Percentiles rank a stretch among this genome's conserved stretches.
Conservation (phyloP, 2,329 filamentous ascomycete genomes). For the Ophiocordyceps australis region DNA sequence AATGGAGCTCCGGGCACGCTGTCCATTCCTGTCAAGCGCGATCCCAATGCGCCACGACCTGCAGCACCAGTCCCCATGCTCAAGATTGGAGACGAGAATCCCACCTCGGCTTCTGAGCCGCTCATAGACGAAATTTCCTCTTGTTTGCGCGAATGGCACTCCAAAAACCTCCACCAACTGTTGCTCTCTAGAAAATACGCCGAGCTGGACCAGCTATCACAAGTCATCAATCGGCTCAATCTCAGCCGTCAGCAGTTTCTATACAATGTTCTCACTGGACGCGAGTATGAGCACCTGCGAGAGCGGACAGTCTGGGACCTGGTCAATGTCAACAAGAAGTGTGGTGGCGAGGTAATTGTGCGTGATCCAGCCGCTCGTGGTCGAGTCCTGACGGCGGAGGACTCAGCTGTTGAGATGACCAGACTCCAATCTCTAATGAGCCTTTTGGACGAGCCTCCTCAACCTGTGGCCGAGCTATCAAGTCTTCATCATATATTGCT, state of each 20-base stretch:
- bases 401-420: constrained; percentile 82
- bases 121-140: constrained; percentile 95
- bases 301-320: constrained; percentile 93
- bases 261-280: constrained; percentile 78
- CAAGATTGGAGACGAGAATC: constrained; percentile 93
- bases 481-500: constrained; percentile 68
- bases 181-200: constrained; percentile 69
- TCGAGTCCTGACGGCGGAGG: constrained; percentile 74
- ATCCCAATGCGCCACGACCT: constrained; percentile 56
- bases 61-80: constrained; percentile 91
- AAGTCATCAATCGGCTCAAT: constrained; percentile 68
- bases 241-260: constrained; percentile 74
- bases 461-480: constrained; percentile 45
- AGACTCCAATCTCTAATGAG: constrained; percentile 93
- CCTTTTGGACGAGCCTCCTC: constrained; percentile 68
- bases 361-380: constrained; percentile 72
- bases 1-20: constrained; percentile 22
- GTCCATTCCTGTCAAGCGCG: constrained; percentile 32
- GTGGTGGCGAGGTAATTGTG: constrained; percentile 87
- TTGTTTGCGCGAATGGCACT: constrained; percentile 95
- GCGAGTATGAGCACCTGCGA: constrained; percentile 64
- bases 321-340: constrained; percentile 83
- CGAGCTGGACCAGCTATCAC: constrained; percentile 63
- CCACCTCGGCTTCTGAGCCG: constrained; percentile 74
- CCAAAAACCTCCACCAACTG: constrained; percentile 85